Percentiles rank a stretch among this genome's conserved stretches.
These are phyloP conservation scores for Aureobasidium sp. DNA, from an alignment of 2,329 filamentous ascomycete species.

Conservation along the genomic window DNA sequence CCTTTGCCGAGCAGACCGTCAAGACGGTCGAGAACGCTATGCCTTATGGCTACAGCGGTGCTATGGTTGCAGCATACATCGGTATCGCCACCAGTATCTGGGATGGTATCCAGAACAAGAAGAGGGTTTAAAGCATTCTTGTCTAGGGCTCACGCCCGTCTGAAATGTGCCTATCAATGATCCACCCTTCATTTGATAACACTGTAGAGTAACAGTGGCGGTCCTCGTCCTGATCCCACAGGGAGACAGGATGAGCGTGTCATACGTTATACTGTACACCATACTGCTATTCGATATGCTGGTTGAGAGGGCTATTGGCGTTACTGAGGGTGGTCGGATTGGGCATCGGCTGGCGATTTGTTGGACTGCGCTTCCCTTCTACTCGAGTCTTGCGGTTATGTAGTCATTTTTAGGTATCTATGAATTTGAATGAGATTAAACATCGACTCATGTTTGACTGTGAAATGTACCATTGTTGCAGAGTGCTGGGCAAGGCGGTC, in stretches of 20 bases:
- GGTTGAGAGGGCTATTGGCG: neutral
- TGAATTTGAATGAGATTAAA: neutral
- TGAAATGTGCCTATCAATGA: too few relatives aligned
- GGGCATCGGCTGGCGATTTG: neutral
- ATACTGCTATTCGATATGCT: too few relatives aligned
- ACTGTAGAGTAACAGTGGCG: too few relatives aligned
- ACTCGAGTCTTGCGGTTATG: neutral
- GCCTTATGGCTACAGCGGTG: slow-evolving; percentile 62
- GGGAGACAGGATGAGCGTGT: too few relatives aligned
- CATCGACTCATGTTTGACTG: too few relatives aligned
- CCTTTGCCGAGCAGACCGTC: slow-evolving; percentile 53
- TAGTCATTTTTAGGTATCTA: neutral
- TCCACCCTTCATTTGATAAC: too few relatives aligned
- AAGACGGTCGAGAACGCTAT: slow-evolving; percentile 56
- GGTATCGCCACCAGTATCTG: slow-evolving; percentile 64
- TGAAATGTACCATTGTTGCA: too few relatives aligned
- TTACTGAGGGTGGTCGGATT: neutral
- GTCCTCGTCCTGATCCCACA: too few relatives aligned
- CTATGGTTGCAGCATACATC: slow-evolving; percentile 60
- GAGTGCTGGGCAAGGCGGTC: too few relatives aligned
- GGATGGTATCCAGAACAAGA: slow-evolving; percentile 62
- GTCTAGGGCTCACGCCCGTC: neutral
- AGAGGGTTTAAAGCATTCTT: neutral
- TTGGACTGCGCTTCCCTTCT: neutral
- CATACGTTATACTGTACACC: too few relatives aligned